Percentiles rank a stretch among this genome's conserved stretches.
Evolutionary conservation across 352 stramenopile genomes (phyloP).

Genomic region (Globisporangium middletonii): DNA sequence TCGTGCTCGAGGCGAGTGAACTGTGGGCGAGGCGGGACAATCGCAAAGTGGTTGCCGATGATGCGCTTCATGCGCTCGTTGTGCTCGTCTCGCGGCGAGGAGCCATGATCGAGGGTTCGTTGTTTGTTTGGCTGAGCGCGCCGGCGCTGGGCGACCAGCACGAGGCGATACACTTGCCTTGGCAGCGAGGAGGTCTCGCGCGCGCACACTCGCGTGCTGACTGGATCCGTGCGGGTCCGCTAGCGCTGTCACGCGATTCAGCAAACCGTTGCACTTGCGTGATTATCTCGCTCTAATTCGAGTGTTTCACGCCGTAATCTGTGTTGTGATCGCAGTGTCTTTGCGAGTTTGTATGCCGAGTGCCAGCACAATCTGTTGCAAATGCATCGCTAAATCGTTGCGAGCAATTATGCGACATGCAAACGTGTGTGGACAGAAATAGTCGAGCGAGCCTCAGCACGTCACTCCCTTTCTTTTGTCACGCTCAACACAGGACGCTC

Average conservation of each 20-base stretch:
- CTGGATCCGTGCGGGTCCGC: background rate
- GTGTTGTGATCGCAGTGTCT: no score
- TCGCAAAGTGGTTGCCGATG: constrained; percentile 1
- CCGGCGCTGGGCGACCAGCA: background rate
- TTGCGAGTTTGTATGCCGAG: background rate
- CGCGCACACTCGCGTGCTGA: no score
- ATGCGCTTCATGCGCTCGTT: background rate
- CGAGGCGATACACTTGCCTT: background rate
- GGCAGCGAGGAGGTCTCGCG: no score
- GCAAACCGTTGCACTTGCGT: no score
- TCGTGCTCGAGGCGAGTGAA: background rate
- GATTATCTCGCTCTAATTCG: no score
- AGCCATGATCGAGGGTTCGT: background rate
- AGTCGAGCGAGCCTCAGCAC: background rate
- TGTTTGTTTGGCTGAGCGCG: background rate
- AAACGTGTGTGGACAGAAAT: background rate
- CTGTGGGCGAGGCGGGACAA: background rate
- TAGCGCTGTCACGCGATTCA: background rate
- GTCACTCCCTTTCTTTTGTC: background rate
- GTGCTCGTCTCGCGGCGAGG: background rate
- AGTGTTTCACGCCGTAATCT: no score
- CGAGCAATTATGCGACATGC: background rate
- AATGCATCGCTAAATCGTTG: background rate
- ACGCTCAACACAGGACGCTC: background rate
- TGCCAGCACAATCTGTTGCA: background rate